A percentile compares a stretch with the other conserved stretches of the same genome.
Evolutionary conservation across 2,329 filamentous ascomycete genomes (phyloP).

Genomic region (Golovinomyces cichoracearum): DNA sequence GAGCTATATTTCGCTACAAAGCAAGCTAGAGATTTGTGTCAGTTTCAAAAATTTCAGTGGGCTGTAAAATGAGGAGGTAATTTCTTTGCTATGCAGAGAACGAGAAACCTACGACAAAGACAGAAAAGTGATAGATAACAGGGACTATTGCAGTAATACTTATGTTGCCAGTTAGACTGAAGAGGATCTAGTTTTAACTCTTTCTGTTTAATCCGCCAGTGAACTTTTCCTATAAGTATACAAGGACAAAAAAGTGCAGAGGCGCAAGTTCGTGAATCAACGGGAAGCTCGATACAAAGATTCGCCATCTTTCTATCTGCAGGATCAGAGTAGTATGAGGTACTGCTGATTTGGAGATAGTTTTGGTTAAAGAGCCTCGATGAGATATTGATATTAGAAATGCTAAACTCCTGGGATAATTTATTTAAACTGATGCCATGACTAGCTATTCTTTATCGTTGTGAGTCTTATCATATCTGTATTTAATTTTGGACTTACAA

Average conservation of each 20-base stretch:
- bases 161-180: slow-evolving; percentile 16
- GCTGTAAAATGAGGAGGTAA: background rate
- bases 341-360: background rate
- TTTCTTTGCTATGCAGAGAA: background rate
- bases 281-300: slow-evolving; percentile 16
- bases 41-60: background rate
- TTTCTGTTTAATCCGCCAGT: slow-evolving; percentile 19
- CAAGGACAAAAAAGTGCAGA: slow-evolving; percentile 20
- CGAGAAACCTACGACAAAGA: background rate
- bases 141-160: slow-evolving; percentile 16
- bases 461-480: background rate
- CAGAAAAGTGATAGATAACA: slow-evolving; percentile 16
- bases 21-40: background rate
- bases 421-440: too few relatives aligned
- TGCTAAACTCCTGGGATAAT: too few relatives aligned
- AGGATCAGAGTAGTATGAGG: background rate
- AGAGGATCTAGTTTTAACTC: slow-evolving; percentile 17
- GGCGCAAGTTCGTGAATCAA: slow-evolving; percentile 16
- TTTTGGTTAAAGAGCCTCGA: background rate
- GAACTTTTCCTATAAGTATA: slow-evolving; percentile 19
- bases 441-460: background rate
- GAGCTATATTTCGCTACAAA: background rate
- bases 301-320: slow-evolving; percentile 15
- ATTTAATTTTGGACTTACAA: background rate
- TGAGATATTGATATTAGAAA: background rate